Evolutionary conservation across 148 eudicot genomes (phyloP).

Genomic region (Dianthus caryophyllus): DNA sequence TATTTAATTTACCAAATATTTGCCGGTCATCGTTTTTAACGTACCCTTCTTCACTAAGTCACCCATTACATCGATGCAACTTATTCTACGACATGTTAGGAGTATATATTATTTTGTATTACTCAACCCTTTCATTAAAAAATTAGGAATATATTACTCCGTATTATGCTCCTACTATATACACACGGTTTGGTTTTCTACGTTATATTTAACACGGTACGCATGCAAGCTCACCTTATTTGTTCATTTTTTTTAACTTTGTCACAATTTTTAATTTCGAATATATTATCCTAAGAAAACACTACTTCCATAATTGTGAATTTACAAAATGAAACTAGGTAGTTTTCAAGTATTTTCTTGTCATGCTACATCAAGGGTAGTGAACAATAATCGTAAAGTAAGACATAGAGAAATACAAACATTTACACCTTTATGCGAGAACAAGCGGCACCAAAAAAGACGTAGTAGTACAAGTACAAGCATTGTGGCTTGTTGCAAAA

Average conservation of each 20-base stretch:
- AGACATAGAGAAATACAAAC: not conserved
- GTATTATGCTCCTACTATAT: not conserved
- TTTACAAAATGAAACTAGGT: not conserved
- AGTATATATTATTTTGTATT: not conserved
- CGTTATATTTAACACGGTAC: too few relatives aligned
- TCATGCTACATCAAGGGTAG: not conserved
- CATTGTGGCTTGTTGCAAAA: not conserved
- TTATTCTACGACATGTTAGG: not conserved
- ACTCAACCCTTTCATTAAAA: not conserved
- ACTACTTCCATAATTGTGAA: not conserved
- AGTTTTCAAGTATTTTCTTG: not conserved
- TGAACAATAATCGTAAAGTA: not conserved
- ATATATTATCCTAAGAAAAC: not conserved
- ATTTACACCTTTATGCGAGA: not conserved
- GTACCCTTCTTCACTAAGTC: slow-evolving; percentile 4
- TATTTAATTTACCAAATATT: not conserved
- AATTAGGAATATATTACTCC: not conserved
- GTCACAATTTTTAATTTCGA: not conserved
- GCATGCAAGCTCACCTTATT: too few relatives aligned
- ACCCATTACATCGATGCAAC: not conserved
- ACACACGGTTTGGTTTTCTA: not conserved
- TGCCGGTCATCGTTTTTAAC: not conserved
- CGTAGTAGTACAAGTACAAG: not conserved
- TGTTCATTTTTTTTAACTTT: not conserved
- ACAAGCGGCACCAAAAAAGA: not conserved